Base-by-base conservation (phyloP, 495 filamentous ascomycete species). In the Sporormia fimetaria region DNA sequence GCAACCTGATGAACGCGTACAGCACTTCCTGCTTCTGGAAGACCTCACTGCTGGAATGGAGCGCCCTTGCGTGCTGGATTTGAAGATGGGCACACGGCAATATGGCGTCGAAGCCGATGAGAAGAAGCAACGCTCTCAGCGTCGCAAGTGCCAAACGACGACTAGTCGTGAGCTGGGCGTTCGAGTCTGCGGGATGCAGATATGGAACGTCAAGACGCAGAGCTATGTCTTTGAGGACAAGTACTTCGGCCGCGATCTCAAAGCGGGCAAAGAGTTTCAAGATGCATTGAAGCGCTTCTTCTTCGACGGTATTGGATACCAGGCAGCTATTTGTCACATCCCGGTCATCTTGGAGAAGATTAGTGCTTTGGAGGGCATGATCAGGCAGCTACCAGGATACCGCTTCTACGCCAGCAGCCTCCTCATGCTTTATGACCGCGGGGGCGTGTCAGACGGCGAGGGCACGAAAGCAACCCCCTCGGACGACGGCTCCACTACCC, bases 31-130 rank as follows among this genome's bases (percentile, higher is more conserved):
- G 6, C 69, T 98, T 0, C 67, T 98, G n/a, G 90, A 98, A 62
- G 90, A 98, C 57, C 73, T 98, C 21, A 98, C 90, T 2, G 83
- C 90, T 4, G 90, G 90, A 23, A 95, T 98, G 88, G 83, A 82
- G 56, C 79, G 81, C 22, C 90, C 90, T 9, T 96, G 90, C 62
- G 90, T 95, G 27, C 78, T 98, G 52, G 90, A 98, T 60, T 68
- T 98, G 44, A 98, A 98, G 60, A 98, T 98, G 90, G 90, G 90
- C 8, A 98, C 90, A n/a, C 77, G 90, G 3, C 90, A 98, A 58
- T 95, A 95, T 61, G 90, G 90, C 10, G 73, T 95, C n/a, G 87
- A 95, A 44, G 90, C 90, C 6, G 74, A 70, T 34, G 78, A 87
- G 27, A 87, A 90, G 63, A 98, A 98, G 58, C 83, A 85, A 42